phyloP scores from a whole-genome alignment of 2,329 filamentous ascomycete genomes.

The Colletotrichum filicis region DNA sequence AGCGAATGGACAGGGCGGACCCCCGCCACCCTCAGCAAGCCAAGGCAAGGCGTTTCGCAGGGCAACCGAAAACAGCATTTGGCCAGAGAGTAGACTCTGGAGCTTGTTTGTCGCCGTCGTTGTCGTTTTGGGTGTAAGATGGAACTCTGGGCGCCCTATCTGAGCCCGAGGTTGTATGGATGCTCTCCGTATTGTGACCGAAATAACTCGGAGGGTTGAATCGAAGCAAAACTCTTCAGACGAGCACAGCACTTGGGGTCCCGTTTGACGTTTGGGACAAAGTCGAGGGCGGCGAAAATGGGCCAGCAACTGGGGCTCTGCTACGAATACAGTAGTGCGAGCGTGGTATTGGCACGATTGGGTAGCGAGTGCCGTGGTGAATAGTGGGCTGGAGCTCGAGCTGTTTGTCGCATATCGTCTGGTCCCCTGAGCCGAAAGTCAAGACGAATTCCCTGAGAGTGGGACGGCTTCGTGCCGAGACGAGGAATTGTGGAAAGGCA shows the following conservation, averaged over 20 bases:
- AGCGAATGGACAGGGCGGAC: conserved; percentile 21
- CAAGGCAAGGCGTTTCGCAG: conserved; percentile 32
- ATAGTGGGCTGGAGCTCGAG: conserved; percentile 7
- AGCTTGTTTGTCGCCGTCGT: conserved; percentile 16
- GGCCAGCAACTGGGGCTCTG: neutral
- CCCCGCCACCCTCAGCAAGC: conserved; percentile 9
- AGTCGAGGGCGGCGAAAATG: neutral
- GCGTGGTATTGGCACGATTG: no score
- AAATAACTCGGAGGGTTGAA: neutral
- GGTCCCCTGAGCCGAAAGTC: conserved; percentile 25
- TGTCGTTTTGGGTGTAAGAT: neutral
- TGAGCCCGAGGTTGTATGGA: neutral
- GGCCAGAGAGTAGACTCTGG: neutral
- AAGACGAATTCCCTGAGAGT: conserved; percentile 31
- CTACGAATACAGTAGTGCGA: neutral
- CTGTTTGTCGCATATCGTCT: conserved; percentile 32
- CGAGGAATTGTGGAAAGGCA: conserved; percentile 20
- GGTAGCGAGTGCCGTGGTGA: neutral
- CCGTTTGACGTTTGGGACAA: neutral
- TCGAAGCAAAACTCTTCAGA: conserved; percentile 11
- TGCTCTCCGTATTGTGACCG: neutral
- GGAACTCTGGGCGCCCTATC: neutral
- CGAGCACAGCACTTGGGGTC: conserved; percentile 5
- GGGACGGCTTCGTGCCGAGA: conserved; percentile 29
- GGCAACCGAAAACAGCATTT: conserved; percentile 31